Evolutionary conservation across 1,284 basidiomycete genomes (phyloP), one percentile per base, ranked within the genome.

Genomic region (Athelia sp.): DNA sequence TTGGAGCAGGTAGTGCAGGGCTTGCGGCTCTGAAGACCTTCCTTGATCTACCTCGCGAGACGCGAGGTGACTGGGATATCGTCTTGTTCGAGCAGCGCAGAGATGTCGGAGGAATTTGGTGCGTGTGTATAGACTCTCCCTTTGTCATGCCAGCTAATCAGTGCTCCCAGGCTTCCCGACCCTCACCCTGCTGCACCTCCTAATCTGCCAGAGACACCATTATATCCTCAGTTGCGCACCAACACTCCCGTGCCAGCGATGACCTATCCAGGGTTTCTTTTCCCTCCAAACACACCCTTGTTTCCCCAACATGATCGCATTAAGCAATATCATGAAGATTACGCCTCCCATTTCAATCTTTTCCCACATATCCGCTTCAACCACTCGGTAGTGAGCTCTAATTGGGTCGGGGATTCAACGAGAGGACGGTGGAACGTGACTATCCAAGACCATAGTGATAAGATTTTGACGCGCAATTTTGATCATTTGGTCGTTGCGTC

Each of bases 401-500:
- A 65, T 14, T 81, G 79, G 79, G 53, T 61, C 17, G 77, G 76
- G 3, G 67, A 66, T 40, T 52, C 67, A 1, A 56, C 62, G 6
- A 23, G 55, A 3, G 77, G 78, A 1, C 49, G 58, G 17, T 82
- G 79, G 80, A 66, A 74, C 34, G 51, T 80, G 23, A 60, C 60
- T 1, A 54, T 68, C 17, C 48, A 51, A 1, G 55, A 62, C 36
- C 51, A 54, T 17, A 6, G 15, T n/a, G 47, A 49, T 43, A 42
- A 49, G 31, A 56, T 24, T 36, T 54, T 29, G 49, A 56, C 45
- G 53, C 57, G 36, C 36, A 17, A n/a, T 2, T 77, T 76, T 53
- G 74, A 81, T 54, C 79, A 82, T 56, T 64, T 82, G 26, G 65
- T 82, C 35, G 70, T 79, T 22, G 78, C 76, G 23, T 74, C 65